Base-by-base conservation (phyloP, 1,284 basidiomycete genomes). In the Wolfiporia cocos region DNA sequence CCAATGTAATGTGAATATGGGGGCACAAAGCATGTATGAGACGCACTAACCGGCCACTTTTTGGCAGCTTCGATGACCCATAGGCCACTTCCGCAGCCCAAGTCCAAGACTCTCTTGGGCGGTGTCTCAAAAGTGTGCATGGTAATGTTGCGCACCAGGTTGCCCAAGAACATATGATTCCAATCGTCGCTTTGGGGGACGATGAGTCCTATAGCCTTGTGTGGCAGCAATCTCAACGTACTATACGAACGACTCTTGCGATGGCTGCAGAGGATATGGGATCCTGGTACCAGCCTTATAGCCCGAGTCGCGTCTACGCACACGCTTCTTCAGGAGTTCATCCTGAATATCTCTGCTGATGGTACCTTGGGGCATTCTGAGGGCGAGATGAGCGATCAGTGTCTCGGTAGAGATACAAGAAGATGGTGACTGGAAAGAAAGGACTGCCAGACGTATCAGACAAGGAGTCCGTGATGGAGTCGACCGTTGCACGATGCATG, bases 21-120 rank as follows among this genome's bases (percentile, higher is more conserved):
- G 23, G n/a, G 39, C 9, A 19, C 21, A 24, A 37, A 9, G 32
- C 18, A 20, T 24, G 28, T 45, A 34, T 36, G 39, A 36, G 49
- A 31, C 12, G 24, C 30, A 59, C 75, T 40, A 43, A 81, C 85
- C 56, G 67, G 66, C 81, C 82, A 87, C 39, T 66, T 59, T 49
- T 69, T 75, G 2, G 78, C 82, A 5, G 81, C 81, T 44, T 80
- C 74, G 31, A 87, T 68, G 9, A 72, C 70, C 84, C 85, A 87
- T 41, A 78, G 73, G 0, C 91, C 91, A 43, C 77, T 78, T 3
- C 91, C 90, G 55, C 86, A 91, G 0, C 90, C 91, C 19, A 93
- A 65, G 55, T 87, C 85, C 7, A 89, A 71, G 0, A 85, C 68
- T 4, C 66, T 62, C 1, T 52, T 36, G 0, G 84, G 84, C 14